Conservation (phyloP, 2,329 filamentous ascomycete species). For the Apiospora pterosperma region DNA sequence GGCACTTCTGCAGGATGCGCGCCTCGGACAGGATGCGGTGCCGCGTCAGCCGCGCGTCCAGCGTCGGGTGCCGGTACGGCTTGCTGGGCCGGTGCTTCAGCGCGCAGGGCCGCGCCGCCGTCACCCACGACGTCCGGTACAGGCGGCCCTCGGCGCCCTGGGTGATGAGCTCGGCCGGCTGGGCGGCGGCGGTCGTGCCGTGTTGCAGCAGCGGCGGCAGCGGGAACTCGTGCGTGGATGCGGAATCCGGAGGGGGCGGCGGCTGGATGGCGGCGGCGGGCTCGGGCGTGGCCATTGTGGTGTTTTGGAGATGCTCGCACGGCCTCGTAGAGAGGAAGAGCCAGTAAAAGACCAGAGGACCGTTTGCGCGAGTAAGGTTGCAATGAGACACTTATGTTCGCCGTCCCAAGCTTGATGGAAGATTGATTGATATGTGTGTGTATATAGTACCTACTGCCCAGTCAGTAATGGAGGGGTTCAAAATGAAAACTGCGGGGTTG, state of each 20-base stretch:
- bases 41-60: conserved; percentile 83
- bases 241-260: conserved; percentile 9
- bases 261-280: conserved; percentile 7
- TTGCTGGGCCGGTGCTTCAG: conserved; percentile 92
- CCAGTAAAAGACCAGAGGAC: background rate
- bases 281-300: conserved; percentile 13
- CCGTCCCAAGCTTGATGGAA: background rate
- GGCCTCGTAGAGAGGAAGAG: background rate
- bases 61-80: conserved; percentile 83
- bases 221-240: conserved; percentile 33
- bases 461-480: background rate
- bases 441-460: background rate
- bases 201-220: conserved; percentile 65
- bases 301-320: background rate
- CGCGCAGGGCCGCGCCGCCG: conserved; percentile 64
- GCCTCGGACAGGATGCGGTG: conserved; percentile 88
- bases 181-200: conserved; percentile 46
- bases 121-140: conserved; percentile 80
- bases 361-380: background rate
- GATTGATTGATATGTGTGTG: background rate
- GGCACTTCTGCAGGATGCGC: conserved; percentile 75
- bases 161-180: conserved; percentile 66
- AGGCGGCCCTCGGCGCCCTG: conserved; percentile 96
- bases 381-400: background rate
- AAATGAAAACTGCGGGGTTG: conserved; percentile 1